Percentiles rank a stretch among this genome's conserved stretches.
phyloP scores from a whole-genome alignment of 129 eudicot species.

The Logfia minima region DNA sequence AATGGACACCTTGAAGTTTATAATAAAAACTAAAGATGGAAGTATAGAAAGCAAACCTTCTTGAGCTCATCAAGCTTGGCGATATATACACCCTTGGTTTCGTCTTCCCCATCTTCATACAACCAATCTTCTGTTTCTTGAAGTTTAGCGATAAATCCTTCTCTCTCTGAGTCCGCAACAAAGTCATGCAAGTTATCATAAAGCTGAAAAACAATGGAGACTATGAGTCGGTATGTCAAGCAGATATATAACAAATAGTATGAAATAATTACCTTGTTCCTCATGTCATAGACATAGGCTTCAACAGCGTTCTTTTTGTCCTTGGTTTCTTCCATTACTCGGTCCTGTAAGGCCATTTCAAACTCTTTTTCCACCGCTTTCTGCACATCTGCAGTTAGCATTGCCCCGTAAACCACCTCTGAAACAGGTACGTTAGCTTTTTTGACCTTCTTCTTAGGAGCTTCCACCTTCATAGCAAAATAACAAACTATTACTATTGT shows the following conservation, averaged over 20 bases:
- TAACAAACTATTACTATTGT: background rate
- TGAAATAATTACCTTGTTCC: constrained; percentile 66
- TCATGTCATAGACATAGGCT: constrained; percentile 94
- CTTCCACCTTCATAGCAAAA: constrained; percentile 58
- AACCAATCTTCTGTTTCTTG: constrained; percentile 95
- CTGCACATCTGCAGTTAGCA: constrained; percentile 70
- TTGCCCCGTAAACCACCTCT: constrained; percentile 65
- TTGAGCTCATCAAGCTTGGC: constrained; percentile 87
- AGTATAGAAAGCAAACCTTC: constrained; percentile 45
- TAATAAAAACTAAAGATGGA: background rate
- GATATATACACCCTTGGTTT: constrained; percentile 78
- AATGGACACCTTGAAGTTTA: background rate
- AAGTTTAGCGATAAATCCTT: constrained; percentile 56
- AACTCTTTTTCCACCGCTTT: constrained; percentile 87
- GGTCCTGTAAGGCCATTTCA: constrained; percentile 97
- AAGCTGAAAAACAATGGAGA: constrained; percentile 43
- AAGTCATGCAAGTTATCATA: constrained; percentile 72
- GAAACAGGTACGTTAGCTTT: constrained; percentile 63
- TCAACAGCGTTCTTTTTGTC: constrained; percentile 94
- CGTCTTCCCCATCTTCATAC: constrained; percentile 98
- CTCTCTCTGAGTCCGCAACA: constrained; percentile 71
- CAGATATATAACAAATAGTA: background rate
- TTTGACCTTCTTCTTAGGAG: constrained; percentile 86
- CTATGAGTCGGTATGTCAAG: constrained; percentile 3
- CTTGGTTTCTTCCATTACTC: constrained; percentile 97